Percentiles rank a stretch among this genome's conserved stretches.
Evolutionary conservation across 2,329 filamentous ascomycete genomes (phyloP).

Genomic region (Fusarium sp.): DNA sequence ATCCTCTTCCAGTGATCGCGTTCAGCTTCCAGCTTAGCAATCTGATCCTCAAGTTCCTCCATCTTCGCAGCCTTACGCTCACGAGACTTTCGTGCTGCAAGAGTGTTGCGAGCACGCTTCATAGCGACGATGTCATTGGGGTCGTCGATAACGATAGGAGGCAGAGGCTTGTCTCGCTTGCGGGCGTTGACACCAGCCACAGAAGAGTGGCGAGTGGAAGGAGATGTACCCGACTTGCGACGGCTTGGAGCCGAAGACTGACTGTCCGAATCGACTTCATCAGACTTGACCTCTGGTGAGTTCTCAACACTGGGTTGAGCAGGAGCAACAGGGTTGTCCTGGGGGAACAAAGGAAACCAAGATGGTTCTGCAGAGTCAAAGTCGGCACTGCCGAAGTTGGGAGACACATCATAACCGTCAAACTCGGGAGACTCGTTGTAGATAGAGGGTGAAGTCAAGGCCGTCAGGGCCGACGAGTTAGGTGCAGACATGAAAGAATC

Average conservation of each 20-base stretch:
- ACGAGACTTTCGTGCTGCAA: constrained; percentile 92
- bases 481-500: constrained; percentile 80
- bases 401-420: constrained; percentile 81
- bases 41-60: constrained; percentile 78
- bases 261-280: constrained; percentile 61
- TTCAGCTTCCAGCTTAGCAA: constrained; percentile 75
- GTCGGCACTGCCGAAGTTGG: constrained; percentile 74
- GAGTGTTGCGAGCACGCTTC: constrained; percentile 93
- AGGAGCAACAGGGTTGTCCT: constrained; percentile 49
- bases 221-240: constrained; percentile 61
- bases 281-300: constrained; percentile 57
- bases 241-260: constrained; percentile 53
- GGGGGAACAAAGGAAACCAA: constrained; percentile 82
- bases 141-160: constrained; percentile 81
- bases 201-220: constrained; percentile 71
- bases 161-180: constrained; percentile 83
- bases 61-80: constrained; percentile 84
- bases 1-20: constrained; percentile 73
- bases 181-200: constrained; percentile 77
- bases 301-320: constrained; percentile 48
- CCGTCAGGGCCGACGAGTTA: constrained; percentile 83
- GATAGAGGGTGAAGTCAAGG: constrained; percentile 85
- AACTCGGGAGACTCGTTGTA: constrained; percentile 82
- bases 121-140: constrained; percentile 79
- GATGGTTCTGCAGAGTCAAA: constrained; percentile 63